These are phyloP conservation scores for Russula abietina DNA, from an alignment of 768 basidiomycete genomes.

Conservation along the genomic window DNA sequence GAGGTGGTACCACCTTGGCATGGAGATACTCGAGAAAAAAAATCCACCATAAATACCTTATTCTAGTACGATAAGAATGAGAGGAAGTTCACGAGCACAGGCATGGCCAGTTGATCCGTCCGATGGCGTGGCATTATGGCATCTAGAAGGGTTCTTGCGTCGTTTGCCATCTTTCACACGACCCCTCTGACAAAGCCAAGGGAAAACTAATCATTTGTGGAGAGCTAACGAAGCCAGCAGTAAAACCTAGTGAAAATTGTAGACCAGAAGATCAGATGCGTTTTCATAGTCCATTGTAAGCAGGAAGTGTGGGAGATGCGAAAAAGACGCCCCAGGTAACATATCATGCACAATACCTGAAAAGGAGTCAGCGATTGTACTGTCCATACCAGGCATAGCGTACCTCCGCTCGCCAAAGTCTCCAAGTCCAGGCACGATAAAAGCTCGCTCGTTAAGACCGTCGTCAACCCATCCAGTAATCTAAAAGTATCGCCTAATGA, in stretches of 20 bases:
- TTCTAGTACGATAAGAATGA: no score
- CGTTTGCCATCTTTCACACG: neutral
- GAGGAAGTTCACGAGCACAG: no score
- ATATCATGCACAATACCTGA: constrained; percentile 23
- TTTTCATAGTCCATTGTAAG: constrained; percentile 5
- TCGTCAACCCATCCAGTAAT: constrained; percentile 96
- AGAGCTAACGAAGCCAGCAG: neutral
- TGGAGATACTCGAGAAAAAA: no score
- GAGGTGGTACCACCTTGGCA: no score
- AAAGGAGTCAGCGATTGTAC: neutral
- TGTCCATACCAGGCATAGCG: constrained; percentile 11
- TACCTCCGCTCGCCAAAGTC: constrained; percentile 92
- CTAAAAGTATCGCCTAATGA: constrained; percentile 34
- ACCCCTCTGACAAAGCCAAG: neutral
- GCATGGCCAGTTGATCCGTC: no score
- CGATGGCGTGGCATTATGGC: neutral
- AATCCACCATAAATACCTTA: no score
- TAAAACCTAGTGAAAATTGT: neutral
- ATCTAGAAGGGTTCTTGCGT: neutral
- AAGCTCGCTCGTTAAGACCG: constrained; percentile 85
- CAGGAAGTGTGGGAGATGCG: neutral
- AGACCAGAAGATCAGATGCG: neutral
- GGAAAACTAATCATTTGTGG: neutral
- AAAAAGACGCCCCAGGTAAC: neutral
- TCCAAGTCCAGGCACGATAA: constrained; percentile 92